Percentiles rank a stretch among this genome's conserved stretches.
Evolutionary conservation across 768 basidiomycete species (phyloP).

Genomic region (Mycena maculata): DNA sequence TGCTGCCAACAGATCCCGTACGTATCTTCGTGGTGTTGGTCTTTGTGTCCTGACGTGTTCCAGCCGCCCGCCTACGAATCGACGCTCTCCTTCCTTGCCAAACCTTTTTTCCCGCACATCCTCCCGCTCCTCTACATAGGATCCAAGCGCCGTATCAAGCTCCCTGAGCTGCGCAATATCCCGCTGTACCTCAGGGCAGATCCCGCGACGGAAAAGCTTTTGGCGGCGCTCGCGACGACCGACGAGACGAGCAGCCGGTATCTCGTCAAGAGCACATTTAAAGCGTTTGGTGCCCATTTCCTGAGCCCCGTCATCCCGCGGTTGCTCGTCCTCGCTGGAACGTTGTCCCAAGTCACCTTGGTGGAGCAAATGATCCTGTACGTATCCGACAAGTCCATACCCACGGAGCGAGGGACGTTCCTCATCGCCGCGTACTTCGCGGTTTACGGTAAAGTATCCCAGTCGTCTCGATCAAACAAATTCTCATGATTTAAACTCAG

Average conservation of each 20-base stretch:
- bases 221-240: constrained; percentile 6
- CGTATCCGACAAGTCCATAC: constrained; percentile 25
- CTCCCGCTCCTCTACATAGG: constrained; percentile 6
- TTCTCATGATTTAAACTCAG: not conserved
- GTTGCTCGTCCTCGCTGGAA: not conserved
- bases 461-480: not conserved
- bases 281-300: constrained; percentile 2
- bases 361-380: constrained; percentile 24
- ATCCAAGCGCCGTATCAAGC: constrained; percentile 11
- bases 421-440: constrained; percentile 14
- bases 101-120: constrained; percentile 22
- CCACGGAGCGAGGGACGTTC: constrained; percentile 12
- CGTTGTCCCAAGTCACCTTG: constrained; percentile 22
- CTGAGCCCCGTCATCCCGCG: constrained; percentile 13
- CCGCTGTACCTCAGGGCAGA: constrained; percentile 9
- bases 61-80: constrained; percentile 25
- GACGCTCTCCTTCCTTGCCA: constrained; percentile 21
- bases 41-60: too few relatives aligned
- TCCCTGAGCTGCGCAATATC: constrained; percentile 16
- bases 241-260: constrained; percentile 13
- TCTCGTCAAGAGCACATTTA: constrained; percentile 19
- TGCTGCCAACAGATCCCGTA: constrained; percentile 11
- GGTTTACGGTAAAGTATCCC: constrained; percentile 10
- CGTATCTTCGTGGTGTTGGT: too few relatives aligned
- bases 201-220: constrained; percentile 20